These are phyloP conservation scores for Skeletonema marinoi DNA, from an alignment of 108 stramenopile species.

Conservation along the genomic window DNA sequence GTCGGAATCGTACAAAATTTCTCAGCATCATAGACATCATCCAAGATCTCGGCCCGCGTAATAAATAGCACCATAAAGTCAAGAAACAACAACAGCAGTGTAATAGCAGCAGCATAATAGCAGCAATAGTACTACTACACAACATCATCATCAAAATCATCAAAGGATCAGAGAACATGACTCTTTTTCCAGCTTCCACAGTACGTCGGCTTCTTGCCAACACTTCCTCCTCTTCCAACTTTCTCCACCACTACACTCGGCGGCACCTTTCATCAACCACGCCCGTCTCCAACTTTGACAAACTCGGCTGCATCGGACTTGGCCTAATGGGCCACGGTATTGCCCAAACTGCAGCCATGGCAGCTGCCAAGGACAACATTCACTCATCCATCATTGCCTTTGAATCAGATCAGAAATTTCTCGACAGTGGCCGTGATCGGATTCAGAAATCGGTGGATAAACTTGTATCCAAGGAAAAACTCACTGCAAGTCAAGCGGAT, in stretches of 20 bases:
- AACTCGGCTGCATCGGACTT: slow-evolving; percentile 4
- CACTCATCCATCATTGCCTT: slow-evolving; percentile 85
- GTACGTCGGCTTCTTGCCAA: neutral
- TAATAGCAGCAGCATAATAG: too few relatives aligned
- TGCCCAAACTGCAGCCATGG: slow-evolving; percentile 63
- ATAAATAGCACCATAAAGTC: too few relatives aligned
- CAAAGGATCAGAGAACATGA: neutral
- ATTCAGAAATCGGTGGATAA: slow-evolving; percentile 75
- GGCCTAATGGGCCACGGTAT: slow-evolving; percentile 98
- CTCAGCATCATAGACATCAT: too few relatives aligned
- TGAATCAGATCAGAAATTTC: slow-evolving; percentile 75
- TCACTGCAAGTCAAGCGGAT: slow-evolving; percentile 64
- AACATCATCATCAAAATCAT: neutral
- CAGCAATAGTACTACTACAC: neutral
- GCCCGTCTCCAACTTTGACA: slow-evolving; percentile 4
- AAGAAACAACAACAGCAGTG: too few relatives aligned
- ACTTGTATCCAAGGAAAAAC: slow-evolving; percentile 83
- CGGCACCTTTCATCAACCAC: slow-evolving; percentile 5
- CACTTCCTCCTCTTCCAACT: neutral
- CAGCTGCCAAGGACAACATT: slow-evolving; percentile 75
- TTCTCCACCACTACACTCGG: neutral
- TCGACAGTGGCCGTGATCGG: slow-evolving; percentile 72
- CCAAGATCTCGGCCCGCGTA: too few relatives aligned
- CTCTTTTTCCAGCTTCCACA: neutral
- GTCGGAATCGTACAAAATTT: too few relatives aligned